These are phyloP conservation scores for Paralagenidium karlingii DNA, from an alignment of 352 stramenopile genomes.

Conservation along the genomic window DNA sequence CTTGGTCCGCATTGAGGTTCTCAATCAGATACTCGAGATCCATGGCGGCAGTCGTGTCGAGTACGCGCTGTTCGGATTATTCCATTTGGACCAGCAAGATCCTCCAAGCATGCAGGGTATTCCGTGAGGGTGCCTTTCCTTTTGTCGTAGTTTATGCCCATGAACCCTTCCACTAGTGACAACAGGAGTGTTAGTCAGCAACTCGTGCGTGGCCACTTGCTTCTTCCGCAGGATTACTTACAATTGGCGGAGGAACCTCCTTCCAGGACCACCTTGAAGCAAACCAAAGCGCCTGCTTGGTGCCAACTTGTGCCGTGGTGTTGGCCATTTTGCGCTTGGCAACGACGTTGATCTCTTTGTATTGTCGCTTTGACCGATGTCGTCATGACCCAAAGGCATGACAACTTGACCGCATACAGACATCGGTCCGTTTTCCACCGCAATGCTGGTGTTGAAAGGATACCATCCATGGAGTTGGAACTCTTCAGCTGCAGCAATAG, in stretches of 20 bases:
- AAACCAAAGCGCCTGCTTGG: constrained; percentile 5
- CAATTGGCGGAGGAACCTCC: constrained; percentile 1
- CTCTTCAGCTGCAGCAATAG: too few relatives aligned
- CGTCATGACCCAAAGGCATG: constrained; percentile 16
- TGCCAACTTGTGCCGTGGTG: too few relatives aligned
- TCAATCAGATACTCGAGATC: constrained; percentile 16
- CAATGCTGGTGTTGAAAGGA: neutral
- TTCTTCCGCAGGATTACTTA: constrained; percentile 1
- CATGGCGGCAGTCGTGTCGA: constrained; percentile 27
- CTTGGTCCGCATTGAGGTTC: constrained; percentile 2
- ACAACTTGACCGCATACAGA: constrained; percentile 14
- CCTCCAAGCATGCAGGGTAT: constrained; percentile 12
- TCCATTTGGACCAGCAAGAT: constrained; percentile 14
- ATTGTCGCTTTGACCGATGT: constrained; percentile 7
- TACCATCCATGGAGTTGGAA: constrained; percentile 8
- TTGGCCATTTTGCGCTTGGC: constrained; percentile 10
- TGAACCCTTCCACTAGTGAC: constrained; percentile 1
- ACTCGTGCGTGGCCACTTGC: too few relatives aligned
- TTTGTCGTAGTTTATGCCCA: constrained; percentile 1
- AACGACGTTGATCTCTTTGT: constrained; percentile 16
- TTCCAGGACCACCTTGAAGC: constrained; percentile 4
- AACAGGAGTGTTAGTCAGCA: too few relatives aligned
- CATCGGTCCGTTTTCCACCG: neutral
- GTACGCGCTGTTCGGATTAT: constrained; percentile 11
- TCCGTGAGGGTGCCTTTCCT: constrained; percentile 11